A percentile compares a stretch with the other conserved stretches of the same genome.
Evolutionary conservation across 441 rosid species (phyloP).

Genomic region (Euphorbia corollata): DNA sequence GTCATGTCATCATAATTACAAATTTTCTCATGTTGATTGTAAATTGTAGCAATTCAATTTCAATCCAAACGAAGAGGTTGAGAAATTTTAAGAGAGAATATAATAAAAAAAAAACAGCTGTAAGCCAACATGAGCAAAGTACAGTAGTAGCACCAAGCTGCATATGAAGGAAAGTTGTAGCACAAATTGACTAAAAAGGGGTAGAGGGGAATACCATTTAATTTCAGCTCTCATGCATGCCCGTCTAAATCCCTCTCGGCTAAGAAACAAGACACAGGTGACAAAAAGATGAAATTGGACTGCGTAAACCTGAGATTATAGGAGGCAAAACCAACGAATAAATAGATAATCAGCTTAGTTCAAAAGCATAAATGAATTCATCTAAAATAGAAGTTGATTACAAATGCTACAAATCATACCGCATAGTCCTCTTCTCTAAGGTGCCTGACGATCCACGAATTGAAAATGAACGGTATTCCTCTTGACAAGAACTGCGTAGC

Average conservation of each 20-base stretch:
- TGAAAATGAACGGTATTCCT: slow-evolving; percentile 86
- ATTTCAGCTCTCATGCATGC: slow-evolving; percentile 83
- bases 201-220: slow-evolving; percentile 34
- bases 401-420: slow-evolving; percentile 32
- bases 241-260: slow-evolving; percentile 94
- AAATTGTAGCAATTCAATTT: not conserved
- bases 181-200: not conserved
- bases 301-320: slow-evolving; percentile 56
- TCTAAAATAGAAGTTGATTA: not conserved
- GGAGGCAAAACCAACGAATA: not conserved
- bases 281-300: slow-evolving; percentile 90
- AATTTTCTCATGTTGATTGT: not conserved
- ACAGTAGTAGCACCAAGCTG: not conserved
- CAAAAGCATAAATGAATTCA: not conserved
- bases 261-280: slow-evolving; percentile 77
- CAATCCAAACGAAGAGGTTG: not conserved
- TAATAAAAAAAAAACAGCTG: not conserved
- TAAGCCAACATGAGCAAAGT: not conserved
- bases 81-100: too few species aligned
- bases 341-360: slow-evolving; percentile 4
- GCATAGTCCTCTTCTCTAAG: slow-evolving; percentile 73
- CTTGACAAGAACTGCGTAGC: slow-evolving; percentile 85
- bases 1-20: not conserved
- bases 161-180: not conserved
- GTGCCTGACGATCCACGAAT: slow-evolving; percentile 87